phyloP scores from a whole-genome alignment of 495 filamentous ascomycete genomes.

The Aspergillus nanangensis region DNA sequence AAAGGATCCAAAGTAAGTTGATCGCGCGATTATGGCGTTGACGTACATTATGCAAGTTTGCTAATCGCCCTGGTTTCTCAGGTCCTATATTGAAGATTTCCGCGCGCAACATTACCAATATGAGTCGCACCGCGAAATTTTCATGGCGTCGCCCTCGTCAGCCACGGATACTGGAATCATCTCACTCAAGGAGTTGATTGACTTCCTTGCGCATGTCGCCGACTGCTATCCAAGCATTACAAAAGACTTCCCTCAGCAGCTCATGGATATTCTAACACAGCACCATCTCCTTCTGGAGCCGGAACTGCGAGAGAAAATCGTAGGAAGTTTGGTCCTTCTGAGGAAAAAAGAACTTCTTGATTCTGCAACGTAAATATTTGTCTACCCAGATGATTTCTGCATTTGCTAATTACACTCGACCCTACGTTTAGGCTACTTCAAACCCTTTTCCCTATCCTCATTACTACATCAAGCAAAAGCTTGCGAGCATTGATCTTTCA shows the following conservation, averaged over 20 bases:
- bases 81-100: constrained; percentile 84
- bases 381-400: background rate
- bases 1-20: constrained; percentile 68
- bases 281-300: constrained; percentile 77
- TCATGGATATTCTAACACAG: constrained; percentile 71
- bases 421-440: constrained; percentile 68
- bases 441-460: constrained; percentile 87
- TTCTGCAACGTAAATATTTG: constrained; percentile 54
- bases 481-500: constrained; percentile 78
- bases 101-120: constrained; percentile 87
- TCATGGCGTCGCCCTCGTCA: constrained; percentile 73
- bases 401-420: background rate
- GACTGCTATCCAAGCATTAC: constrained; percentile 86
- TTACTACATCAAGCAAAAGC: constrained; percentile 80
- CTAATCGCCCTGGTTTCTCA: constrained; percentile 20
- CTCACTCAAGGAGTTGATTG: constrained; percentile 78
- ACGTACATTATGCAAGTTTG: constrained; percentile 1
- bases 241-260: constrained; percentile 69
- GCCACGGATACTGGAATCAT: constrained; percentile 71
- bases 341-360: constrained; percentile 89
- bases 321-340: constrained; percentile 82
- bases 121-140: constrained; percentile 84
- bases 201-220: constrained; percentile 87
- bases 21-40: background rate
- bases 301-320: constrained; percentile 89